These are phyloP conservation scores for Candida hungchunana DNA, from an alignment of 805 yeast genomes.

Conservation along the genomic window DNA sequence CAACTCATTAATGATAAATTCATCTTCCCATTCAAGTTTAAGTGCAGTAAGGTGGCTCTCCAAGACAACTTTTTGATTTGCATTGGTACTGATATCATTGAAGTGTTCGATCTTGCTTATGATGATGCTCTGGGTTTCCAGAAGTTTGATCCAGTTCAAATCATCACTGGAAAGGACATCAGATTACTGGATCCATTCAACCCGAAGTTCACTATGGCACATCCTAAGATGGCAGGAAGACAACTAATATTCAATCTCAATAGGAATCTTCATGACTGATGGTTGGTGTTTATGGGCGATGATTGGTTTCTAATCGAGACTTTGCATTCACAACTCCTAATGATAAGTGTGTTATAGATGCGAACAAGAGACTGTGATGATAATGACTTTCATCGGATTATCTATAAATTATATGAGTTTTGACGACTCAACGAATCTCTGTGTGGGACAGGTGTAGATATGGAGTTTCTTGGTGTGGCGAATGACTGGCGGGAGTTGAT, in stretches of 20 bases:
- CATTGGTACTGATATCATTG: constrained; percentile 63
- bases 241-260: constrained; percentile 49
- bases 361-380: too few species aligned
- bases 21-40: constrained; percentile 39
- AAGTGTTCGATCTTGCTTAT: constrained; percentile 57
- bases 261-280: constrained; percentile 4
- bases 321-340: too few species aligned
- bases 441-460: constrained; percentile 13
- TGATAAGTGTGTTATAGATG: too few species aligned
- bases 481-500: constrained; percentile 26
- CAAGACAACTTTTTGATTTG: constrained; percentile 46
- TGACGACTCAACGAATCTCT: constrained; percentile 20
- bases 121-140: constrained; percentile 32
- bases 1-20: constrained; percentile 39
- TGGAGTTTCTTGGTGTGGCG: constrained; percentile 26
- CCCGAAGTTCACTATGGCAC: constrained; percentile 49
- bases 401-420: constrained; percentile 8
- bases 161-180: constrained; percentile 68
- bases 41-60: constrained; percentile 37
- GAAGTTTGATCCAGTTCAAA: constrained; percentile 51
- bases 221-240: constrained; percentile 58
- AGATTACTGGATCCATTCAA: constrained; percentile 38
- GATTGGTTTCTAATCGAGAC: too few species aligned
- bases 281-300: too few species aligned
- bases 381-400: not conserved